These are phyloP conservation scores for Fraxinus excelsior DNA, from an alignment of 257 asterid genomes.

Conservation along the genomic window DNA sequence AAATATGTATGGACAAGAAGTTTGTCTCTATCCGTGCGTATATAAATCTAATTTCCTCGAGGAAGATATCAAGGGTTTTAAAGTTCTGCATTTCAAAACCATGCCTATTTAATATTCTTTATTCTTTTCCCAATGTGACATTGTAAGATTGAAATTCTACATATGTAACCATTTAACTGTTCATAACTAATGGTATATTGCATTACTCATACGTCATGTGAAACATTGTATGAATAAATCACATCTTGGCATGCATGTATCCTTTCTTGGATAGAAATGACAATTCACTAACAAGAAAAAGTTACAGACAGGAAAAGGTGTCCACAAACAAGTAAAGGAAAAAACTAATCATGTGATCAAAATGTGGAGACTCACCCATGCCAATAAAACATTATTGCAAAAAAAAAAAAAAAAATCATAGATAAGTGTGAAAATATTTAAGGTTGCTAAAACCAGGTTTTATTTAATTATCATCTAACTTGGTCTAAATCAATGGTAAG, in stretches of 20 bases:
- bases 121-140: not conserved
- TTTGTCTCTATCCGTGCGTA: not conserved
- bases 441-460: not conserved
- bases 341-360: not conserved
- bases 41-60: not conserved
- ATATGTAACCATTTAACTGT: not conserved
- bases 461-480: not conserved
- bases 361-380: not conserved
- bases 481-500: not conserved
- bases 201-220: not conserved
- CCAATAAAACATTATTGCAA: not conserved
- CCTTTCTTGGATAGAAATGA: not conserved
- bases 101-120: not conserved
- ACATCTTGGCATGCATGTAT: not conserved
- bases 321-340: not conserved
- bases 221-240: not conserved
- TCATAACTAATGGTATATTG: not conserved
- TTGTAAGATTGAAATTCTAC: not conserved
- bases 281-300: not conserved
- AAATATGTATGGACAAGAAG: not conserved
- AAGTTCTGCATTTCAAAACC: not conserved
- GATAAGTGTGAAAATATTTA: not conserved
- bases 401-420: not conserved
- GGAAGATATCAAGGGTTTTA: not conserved
- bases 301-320: not conserved